Evolutionary conservation across 2,329 filamentous ascomycete genomes (phyloP), one percentile per base, ranked within the genome.

Genomic region (Lecanicillium sp.): DNA sequence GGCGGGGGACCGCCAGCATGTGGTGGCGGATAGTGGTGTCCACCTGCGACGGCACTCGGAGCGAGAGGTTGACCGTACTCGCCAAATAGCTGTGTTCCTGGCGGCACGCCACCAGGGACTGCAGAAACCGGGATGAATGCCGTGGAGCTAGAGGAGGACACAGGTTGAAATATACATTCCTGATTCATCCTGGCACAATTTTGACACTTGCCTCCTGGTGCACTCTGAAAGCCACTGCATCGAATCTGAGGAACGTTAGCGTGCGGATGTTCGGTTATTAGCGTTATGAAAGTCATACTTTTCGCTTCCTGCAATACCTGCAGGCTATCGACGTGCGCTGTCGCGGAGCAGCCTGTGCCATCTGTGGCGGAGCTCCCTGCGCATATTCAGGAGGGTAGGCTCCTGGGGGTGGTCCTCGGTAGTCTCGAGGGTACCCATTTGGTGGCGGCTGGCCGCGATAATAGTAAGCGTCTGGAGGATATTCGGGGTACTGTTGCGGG

Each of bases 181-280:
- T 78, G 75, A 35, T 74, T 73, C 59, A 77, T 75, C 45, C 75
- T 73, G 29, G 73, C 71, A 48, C 74, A 78, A 48, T 78, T 78
- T 39, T 73, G 68, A 47, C 74, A 78, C 46, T 77, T 75, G 9
- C 73, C 74, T 15, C 73, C 73, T 0, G 70, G 69, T 0, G 71
- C 73, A 44, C 72, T 75, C 42, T 73, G 68, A 45, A 77, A 77
- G 19, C 74, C 74, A 44, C 73, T 78, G 59, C 74, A 78, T 28
- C 74, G 71, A 45, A 78, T 78, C 73, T 78, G 29, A 16, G 4
- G 27, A 13, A 4, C 13, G 12, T 37, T 29, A 41, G 34, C 35
- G 13, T n/a, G 11, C 20, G 29, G 8, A 9, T 11, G 4, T 14
- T 29, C 6, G 16, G 5, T 4, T 3, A n/a, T 11, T 1, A 4